Conservation (phyloP, 495 filamentous ascomycete genomes). For the Oleoguttula mirabilis region DNA sequence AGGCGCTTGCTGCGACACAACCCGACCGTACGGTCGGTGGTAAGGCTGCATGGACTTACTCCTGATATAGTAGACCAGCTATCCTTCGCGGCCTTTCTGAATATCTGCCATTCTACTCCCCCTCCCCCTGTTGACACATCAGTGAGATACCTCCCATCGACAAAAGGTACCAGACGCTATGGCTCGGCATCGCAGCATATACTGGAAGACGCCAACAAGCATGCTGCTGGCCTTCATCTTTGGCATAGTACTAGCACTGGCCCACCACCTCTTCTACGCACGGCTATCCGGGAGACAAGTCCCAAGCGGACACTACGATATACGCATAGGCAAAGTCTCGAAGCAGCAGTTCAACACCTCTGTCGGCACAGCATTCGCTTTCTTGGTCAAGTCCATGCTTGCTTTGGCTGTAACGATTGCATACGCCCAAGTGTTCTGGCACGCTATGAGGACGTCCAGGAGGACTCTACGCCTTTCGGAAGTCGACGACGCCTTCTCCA, state of each 20-base stretch:
- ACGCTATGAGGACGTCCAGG: not conserved
- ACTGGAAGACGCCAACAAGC: not conserved
- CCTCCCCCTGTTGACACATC: too few relatives aligned
- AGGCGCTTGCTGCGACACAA: too few relatives aligned
- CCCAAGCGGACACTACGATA: not conserved
- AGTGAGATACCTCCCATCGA: too few relatives aligned
- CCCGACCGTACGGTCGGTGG: too few relatives aligned
- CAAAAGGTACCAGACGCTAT: too few relatives aligned
- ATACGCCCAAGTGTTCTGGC: conserved; percentile 14
- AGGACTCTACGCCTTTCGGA: not conserved
- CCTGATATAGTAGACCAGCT: too few relatives aligned
- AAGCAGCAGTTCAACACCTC: conserved; percentile 12
- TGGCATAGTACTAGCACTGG: not conserved
- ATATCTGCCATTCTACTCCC: too few relatives aligned
- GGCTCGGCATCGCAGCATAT: too few relatives aligned
- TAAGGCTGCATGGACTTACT: too few relatives aligned
- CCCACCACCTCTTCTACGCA: conserved; percentile 1
- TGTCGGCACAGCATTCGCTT: conserved; percentile 15
- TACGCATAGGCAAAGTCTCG: conserved; percentile 1
- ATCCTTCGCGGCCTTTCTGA: too few relatives aligned
- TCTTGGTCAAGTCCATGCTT: conserved; percentile 14
- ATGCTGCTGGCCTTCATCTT: not conserved
- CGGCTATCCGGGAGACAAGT: not conserved
- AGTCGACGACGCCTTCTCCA: too few relatives aligned
- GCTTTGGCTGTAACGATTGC: conserved; percentile 2